A percentile compares a stretch with the other conserved stretches of the same genome.
These are phyloP conservation scores for Olyra latifolia DNA, from an alignment of 176 grass and related monocot species.

Conservation along the genomic window DNA sequence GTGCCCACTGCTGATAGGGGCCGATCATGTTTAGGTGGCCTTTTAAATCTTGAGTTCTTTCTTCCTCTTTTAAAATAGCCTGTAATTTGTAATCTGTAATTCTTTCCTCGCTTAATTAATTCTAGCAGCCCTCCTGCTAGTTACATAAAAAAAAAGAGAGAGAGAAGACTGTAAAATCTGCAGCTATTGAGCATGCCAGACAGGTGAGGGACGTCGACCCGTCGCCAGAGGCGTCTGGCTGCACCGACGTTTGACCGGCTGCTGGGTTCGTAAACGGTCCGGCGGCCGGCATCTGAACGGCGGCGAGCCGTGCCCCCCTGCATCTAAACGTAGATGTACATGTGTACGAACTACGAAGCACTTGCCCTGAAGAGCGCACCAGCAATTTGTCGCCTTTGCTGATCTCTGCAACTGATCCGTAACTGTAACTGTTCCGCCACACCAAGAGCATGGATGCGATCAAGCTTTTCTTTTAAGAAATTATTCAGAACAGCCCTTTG, in stretches of 20 bases:
- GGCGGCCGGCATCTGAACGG: background rate
- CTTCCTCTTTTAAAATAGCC: too few species aligned
- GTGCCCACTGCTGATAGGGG: background rate
- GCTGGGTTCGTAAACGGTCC: background rate
- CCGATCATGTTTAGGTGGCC: too few species aligned
- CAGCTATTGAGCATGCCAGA: constrained; percentile 1
- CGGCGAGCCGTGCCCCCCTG: background rate
- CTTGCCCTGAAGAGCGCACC: background rate
- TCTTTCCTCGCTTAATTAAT: too few species aligned
- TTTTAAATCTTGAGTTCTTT: too few species aligned
- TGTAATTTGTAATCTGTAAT: too few species aligned
- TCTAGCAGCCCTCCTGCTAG: too few species aligned
- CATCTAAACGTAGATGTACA: background rate
- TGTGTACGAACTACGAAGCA: background rate
- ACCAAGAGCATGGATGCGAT: constrained; percentile 1
- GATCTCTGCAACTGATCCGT: background rate
- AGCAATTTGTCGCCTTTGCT: background rate
- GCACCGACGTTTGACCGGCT: constrained; percentile 18
- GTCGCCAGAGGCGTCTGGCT: background rate
- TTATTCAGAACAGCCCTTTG: background rate
- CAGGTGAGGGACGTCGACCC: background rate
- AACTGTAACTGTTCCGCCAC: background rate
- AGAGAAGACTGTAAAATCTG: too few species aligned
- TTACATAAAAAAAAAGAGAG: too few species aligned
- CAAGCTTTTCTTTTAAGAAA: constrained; percentile 13